These are phyloP conservation scores for Aspergillus sclerotialis DNA, from an alignment of 2,329 filamentous ascomycete species.

Conservation along the genomic window DNA sequence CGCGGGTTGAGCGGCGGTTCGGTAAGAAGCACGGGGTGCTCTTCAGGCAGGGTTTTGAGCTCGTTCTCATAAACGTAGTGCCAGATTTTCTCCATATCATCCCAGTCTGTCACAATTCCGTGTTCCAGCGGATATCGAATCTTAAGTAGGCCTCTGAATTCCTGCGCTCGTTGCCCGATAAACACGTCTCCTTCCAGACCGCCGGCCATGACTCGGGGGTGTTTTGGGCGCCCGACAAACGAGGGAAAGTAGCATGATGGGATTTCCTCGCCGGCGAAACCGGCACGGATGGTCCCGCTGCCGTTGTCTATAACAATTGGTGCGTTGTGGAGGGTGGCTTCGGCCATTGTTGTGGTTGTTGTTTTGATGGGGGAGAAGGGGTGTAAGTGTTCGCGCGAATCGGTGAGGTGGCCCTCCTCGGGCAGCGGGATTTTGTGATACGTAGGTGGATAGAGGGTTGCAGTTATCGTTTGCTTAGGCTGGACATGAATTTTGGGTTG, in stretches of 20 bases:
- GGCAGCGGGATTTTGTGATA: constrained; percentile 16
- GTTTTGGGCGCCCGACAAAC: constrained; percentile 93
- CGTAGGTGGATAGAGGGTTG: no score
- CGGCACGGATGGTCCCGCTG: constrained; percentile 92
- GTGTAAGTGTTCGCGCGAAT: constrained; percentile 4
- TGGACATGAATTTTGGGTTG: no score
- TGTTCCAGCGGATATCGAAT: constrained; percentile 94
- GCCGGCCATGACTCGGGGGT: constrained; percentile 88
- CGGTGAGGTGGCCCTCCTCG: constrained; percentile 10
- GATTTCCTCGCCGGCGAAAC: constrained; percentile 91
- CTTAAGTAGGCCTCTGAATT: constrained; percentile 87
- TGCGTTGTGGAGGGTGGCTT: constrained; percentile 78
- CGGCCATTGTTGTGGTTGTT: constrained; percentile 46
- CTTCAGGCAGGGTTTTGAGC: constrained; percentile 92
- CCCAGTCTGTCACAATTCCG: constrained; percentile 98
- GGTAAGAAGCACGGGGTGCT: constrained; percentile 94
- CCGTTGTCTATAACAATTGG: constrained; percentile 99
- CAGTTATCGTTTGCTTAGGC: no score
- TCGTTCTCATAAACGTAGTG: constrained; percentile 95
- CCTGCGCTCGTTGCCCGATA: constrained; percentile 85
- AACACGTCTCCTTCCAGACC: constrained; percentile 95
- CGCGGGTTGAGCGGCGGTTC: constrained; percentile 93
- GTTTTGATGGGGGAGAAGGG: constrained; percentile 6
- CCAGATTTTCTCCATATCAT: constrained; percentile 99
- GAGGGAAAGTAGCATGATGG: constrained; percentile 98